Evolutionary conservation across 2,329 filamentous ascomycete genomes (phyloP), one percentile per base, ranked within the genome.

Genomic region (Penicillium sp.): DNA sequence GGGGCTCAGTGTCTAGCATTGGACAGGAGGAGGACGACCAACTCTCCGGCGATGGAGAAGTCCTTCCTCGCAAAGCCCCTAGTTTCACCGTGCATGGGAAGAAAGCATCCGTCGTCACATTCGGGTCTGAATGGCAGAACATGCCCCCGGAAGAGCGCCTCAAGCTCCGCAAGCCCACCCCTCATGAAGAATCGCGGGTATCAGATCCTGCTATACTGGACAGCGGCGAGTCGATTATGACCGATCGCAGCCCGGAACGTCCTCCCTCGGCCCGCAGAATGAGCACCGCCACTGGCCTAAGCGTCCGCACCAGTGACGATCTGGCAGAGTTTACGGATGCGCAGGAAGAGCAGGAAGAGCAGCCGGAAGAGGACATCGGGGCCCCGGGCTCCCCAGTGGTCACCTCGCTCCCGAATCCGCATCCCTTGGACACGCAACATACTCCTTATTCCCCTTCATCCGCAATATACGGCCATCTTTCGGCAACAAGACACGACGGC

Each of bases 61-160:
- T 89, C 11, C 80, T 99, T 13, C 81, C 89, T 7, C 86, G 94
- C 46, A 88, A 89, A 13, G 85, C 89, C 13, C 91, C 91, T 5
- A 96, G 90, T 66, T 99, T 99, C 72, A 96, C 94, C 4, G 87
- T 99, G 4, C 94, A 99, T 69, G 93, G 94, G 58, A 99, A 97
- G 79, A 97, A 99, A 74, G 94, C 94, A 3, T 96, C 92, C 1
- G 90, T 99, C 54, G 90, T 99, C 64, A 95, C 90, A n/a, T 95
- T 99, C 70, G 92, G 92, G 9, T 86, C 87, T n/a, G 93, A 96
- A 65, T 87, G 96, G 78, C 88, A 93, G 67, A 88, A 83, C 57
- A 85, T 92, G 74, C 82, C 87, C 1, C 82, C 85, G 0, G 89
- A 93, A 58, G 89, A 92, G 67, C 85, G 87, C 37, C 76, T 90